Conservation (phyloP, 371 early-diverging fungal genomes). For the Funneliformis caledonium region DNA sequence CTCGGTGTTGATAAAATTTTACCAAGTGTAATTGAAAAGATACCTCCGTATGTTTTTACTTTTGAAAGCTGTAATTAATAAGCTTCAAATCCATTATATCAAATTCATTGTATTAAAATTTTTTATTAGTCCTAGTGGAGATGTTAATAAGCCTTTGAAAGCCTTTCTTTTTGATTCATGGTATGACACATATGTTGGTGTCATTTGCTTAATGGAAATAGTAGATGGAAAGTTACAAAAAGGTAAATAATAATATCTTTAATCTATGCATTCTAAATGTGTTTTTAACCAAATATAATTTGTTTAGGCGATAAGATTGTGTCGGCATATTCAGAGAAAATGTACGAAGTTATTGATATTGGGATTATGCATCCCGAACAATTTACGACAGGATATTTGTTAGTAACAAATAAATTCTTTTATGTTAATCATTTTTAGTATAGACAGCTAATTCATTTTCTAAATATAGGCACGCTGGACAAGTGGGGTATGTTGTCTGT, state of each 20-base stretch:
- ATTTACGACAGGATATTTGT: slow-evolving; percentile 73
- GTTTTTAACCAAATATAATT: neutral
- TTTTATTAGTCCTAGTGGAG: slow-evolving; percentile 60
- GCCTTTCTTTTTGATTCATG: slow-evolving; percentile 94
- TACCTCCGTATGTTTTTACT: slow-evolving; percentile 64
- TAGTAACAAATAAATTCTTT: slow-evolving; percentile 45
- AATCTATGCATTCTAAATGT: neutral
- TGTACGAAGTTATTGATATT: slow-evolving; percentile 90
- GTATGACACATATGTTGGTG: slow-evolving; percentile 96
- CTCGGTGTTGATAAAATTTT: slow-evolving; percentile 79
- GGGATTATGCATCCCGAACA: slow-evolving; percentile 96
- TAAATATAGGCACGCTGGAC: slow-evolving; percentile 77
- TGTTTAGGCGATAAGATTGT: slow-evolving; percentile 79
- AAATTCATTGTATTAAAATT: neutral
- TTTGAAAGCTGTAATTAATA: neutral
- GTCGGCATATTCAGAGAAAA: slow-evolving; percentile 72
- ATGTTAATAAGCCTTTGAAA: slow-evolving; percentile 69
- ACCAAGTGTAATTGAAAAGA: slow-evolving; percentile 75
- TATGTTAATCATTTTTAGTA: neutral
- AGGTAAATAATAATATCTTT: slow-evolving; percentile 49
- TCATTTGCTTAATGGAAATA: slow-evolving; percentile 90
- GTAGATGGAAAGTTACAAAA: slow-evolving; percentile 83
- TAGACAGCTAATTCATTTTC: neutral
- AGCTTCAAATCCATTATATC: neutral
- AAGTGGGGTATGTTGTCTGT: slow-evolving; percentile 93